Conservation (phyloP, 345 rosid genomes). For the Moricandia arvensis region DNA sequence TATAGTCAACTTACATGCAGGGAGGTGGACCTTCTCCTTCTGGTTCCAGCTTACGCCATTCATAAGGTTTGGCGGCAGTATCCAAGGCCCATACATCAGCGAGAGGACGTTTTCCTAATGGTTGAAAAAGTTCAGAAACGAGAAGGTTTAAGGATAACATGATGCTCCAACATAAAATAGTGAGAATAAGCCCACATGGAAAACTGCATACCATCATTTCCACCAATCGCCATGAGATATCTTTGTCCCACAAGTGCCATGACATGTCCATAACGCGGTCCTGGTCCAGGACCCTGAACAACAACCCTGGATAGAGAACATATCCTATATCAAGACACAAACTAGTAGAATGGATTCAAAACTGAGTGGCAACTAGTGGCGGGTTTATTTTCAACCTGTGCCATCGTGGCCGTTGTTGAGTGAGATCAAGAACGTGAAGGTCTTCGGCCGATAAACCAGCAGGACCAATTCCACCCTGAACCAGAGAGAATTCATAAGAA, state of each 20-base stretch:
- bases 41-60: constrained; percentile 94
- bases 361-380: constrained; percentile 7
- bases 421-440: constrained; percentile 95
- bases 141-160: neutral
- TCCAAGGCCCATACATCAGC: constrained; percentile 98
- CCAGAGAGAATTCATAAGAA: constrained; percentile 23
- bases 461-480: constrained; percentile 93
- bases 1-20: constrained; percentile 61
- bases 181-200: neutral
- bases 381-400: constrained; percentile 54
- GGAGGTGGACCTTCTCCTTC: constrained; percentile 99
- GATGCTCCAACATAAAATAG: constrained; percentile 1
- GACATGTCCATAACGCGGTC: constrained; percentile 94
- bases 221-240: constrained; percentile 95
- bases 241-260: constrained; percentile 97
- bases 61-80: constrained; percentile 96
- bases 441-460: constrained; percentile 96
- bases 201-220: constrained; percentile 74
- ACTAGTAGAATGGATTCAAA: neutral
- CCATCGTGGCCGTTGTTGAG: constrained; percentile 91
- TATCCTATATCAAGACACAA: constrained; percentile 29
- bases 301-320: constrained; percentile 60
- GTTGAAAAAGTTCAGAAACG: constrained; percentile 18
- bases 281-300: constrained; percentile 96
- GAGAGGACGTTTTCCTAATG: constrained; percentile 81